Conservation (phyloP, 345 rosid genomes). For the Geranium brycei region DNA sequence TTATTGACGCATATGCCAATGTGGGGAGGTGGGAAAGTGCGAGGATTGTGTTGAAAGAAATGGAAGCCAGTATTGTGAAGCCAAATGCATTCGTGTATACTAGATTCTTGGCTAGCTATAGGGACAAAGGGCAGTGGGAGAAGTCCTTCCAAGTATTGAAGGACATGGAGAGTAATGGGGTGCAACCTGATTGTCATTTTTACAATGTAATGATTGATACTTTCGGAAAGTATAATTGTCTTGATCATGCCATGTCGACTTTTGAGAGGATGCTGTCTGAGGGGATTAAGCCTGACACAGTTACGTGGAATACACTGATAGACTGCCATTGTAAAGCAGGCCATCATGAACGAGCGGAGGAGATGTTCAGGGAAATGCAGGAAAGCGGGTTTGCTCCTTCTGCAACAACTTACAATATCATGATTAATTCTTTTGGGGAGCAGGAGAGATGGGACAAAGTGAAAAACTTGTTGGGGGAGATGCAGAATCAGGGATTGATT, state of each 20-base stretch:
- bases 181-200: constrained; percentile 69
- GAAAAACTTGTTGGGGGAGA: constrained; percentile 47
- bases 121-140: constrained; percentile 94
- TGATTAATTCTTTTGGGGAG: constrained; percentile 73
- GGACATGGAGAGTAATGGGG: constrained; percentile 82
- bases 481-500: constrained; percentile 54
- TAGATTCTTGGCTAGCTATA: constrained; percentile 65
- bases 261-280: constrained; percentile 69
- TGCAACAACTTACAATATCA: constrained; percentile 68
- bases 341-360: constrained; percentile 56
- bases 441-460: constrained; percentile 80
- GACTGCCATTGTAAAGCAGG: constrained; percentile 79
- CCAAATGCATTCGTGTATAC: constrained; percentile 73
- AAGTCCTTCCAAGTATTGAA: constrained; percentile 75
- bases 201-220: constrained; percentile 93
- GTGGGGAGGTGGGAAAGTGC: constrained; percentile 97
- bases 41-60: constrained; percentile 78
- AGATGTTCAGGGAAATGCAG: constrained; percentile 70
- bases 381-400: constrained; percentile 66
- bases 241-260: constrained; percentile 78
- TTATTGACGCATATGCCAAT: constrained; percentile 76
- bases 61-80: constrained; percentile 62
- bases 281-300: constrained; percentile 66
- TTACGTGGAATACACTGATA: constrained; percentile 94
- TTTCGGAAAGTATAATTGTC: constrained; percentile 82